These are phyloP conservation scores for Catenaria anguillulae DNA, from an alignment of 371 early-diverging fungal genomes.

Conservation along the genomic window DNA sequence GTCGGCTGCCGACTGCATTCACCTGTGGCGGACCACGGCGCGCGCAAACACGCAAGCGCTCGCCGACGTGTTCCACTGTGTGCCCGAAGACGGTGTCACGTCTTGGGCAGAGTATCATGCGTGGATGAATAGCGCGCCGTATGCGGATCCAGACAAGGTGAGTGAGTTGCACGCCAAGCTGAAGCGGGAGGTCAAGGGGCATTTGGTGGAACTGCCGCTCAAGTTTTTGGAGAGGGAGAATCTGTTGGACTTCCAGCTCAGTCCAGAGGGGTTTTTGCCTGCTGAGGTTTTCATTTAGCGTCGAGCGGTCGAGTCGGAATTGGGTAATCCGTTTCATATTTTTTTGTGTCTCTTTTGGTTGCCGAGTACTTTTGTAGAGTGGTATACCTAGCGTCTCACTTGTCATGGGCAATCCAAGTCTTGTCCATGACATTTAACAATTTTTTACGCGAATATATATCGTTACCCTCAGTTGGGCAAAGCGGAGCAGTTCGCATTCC, in stretches of 20 bases:
- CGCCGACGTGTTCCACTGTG: conserved; percentile 62
- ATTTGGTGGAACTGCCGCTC: conserved; percentile 48
- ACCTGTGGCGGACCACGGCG: conserved; percentile 50
- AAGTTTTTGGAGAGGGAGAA: conserved; percentile 58
- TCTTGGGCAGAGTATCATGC: conserved; percentile 50
- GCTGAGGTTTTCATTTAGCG: conserved; percentile 39
- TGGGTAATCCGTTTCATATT: too few species aligned
- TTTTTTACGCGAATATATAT: too few species aligned
- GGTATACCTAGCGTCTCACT: too few species aligned
- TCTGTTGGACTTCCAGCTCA: conserved; percentile 36
- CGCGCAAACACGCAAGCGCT: conserved; percentile 50
- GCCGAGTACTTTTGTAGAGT: too few species aligned
- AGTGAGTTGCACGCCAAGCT: too few species aligned
- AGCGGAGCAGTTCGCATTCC: too few species aligned
- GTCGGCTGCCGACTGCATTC: conserved; percentile 44
- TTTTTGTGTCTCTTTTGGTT: too few species aligned
- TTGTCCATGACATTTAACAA: too few species aligned
- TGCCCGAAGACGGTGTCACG: conserved; percentile 62
- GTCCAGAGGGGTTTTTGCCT: conserved; percentile 31
- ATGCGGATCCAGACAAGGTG: conserved; percentile 3
- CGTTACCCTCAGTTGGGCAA: too few species aligned
- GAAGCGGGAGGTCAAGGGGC: conserved; percentile 13
- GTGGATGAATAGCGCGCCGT: conserved; percentile 34
- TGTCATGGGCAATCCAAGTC: too few species aligned
- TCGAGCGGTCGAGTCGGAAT: too few species aligned